Evolutionary conservation across 2,329 filamentous ascomycete genomes (phyloP).

Genomic region (Chaetoscypha palmicola): DNA sequence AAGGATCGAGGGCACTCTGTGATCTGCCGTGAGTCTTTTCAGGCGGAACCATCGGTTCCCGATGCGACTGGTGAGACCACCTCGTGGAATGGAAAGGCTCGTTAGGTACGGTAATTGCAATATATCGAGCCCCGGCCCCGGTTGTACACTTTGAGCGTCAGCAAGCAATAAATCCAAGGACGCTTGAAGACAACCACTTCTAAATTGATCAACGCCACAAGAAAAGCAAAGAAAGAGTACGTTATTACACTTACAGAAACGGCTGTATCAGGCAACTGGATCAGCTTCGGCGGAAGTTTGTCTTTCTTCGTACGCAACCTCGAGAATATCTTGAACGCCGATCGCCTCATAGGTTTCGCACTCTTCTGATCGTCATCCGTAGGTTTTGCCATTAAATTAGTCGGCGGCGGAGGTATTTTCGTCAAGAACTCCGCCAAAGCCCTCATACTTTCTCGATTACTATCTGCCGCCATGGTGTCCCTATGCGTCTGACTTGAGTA

Average conservation of each 20-base stretch:
- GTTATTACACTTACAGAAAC: not conserved
- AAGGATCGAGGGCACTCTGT: conserved; percentile 32
- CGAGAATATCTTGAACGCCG: conserved; percentile 37
- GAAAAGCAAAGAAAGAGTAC: not conserved
- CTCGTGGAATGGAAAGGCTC: conserved; percentile 31
- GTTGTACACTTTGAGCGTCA: conserved; percentile 32
- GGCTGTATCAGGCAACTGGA: conserved; percentile 34
- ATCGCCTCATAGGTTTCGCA: conserved; percentile 34
- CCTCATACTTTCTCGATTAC: conserved; percentile 1
- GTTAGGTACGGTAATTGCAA: conserved; percentile 53
- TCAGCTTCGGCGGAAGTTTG: conserved; percentile 25
- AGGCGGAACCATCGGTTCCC: not conserved
- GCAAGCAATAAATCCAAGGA: not conserved
- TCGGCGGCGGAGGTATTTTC: not conserved
- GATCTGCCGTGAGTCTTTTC: conserved; percentile 4
- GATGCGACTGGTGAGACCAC: not conserved
- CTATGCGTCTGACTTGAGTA: not conserved
- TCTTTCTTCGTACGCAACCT: conserved; percentile 20
- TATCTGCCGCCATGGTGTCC: conserved; percentile 3
- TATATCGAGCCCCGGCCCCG: conserved; percentile 47
- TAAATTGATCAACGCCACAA: not conserved
- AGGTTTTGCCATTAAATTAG: not conserved
- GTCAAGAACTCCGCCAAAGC: conserved; percentile 3
- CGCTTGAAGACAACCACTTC: too few species aligned
- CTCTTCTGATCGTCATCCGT: conserved; percentile 16